phyloP scores from a whole-genome alignment of 2,329 filamentous ascomycete species.

The Cladobotryum mycophilum region DNA sequence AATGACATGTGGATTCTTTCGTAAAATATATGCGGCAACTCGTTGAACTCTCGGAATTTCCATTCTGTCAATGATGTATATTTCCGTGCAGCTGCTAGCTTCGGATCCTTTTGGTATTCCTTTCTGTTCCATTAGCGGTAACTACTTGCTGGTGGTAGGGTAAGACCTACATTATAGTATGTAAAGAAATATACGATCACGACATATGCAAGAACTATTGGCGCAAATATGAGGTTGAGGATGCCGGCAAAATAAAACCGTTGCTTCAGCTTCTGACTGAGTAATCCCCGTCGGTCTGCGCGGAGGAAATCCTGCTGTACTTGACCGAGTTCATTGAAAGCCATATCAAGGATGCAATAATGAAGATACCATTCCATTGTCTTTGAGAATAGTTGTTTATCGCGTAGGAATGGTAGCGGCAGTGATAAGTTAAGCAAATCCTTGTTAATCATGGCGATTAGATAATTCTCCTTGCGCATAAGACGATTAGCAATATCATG shows the following conservation, averaged over 20 bases:
- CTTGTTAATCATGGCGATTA: constrained; percentile 96
- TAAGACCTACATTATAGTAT: constrained; percentile 71
- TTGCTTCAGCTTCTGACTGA: constrained; percentile 71
- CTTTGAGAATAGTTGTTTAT: constrained; percentile 77
- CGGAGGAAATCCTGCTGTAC: constrained; percentile 81
- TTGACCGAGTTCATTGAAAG: constrained; percentile 85
- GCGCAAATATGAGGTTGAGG: constrained; percentile 80
- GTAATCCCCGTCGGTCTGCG: constrained; percentile 67
- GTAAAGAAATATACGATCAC: constrained; percentile 87
- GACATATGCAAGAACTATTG: constrained; percentile 81
- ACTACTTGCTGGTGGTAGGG: too few relatives aligned
- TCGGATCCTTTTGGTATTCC: constrained; percentile 94
- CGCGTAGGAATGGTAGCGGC: constrained; percentile 74
- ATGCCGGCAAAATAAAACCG: constrained; percentile 78
- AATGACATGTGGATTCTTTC: constrained; percentile 91
- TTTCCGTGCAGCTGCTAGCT: constrained; percentile 71
- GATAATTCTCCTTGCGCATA: constrained; percentile 95
- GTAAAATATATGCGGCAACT: constrained; percentile 85
- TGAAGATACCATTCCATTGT: constrained; percentile 90
- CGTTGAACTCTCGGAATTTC: constrained; percentile 99
- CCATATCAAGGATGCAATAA: constrained; percentile 84
- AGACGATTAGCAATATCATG: constrained; percentile 95
- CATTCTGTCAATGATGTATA: constrained; percentile 93
- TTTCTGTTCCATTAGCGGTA: constrained; percentile 24
- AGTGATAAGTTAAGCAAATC: constrained; percentile 84